Base-by-base conservation (phyloP, 495 filamentous ascomycete species). In the Lasiosphaeria ovina region DNA sequence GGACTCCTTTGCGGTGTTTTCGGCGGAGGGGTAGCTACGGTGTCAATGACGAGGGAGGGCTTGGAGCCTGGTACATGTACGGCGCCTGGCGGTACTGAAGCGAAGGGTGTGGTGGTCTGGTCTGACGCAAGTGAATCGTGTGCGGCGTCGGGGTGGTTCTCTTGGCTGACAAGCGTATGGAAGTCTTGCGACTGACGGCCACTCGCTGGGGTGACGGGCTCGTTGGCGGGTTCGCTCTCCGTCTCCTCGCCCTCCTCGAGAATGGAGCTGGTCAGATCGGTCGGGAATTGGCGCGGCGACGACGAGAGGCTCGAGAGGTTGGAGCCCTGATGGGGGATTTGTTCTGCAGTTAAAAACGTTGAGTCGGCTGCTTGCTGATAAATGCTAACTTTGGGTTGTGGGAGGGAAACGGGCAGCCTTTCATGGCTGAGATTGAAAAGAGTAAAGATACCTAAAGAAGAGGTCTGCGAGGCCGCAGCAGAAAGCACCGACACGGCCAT, bases 131-230 rank as follows among this genome's bases (percentile, higher is more conserved):
- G 65, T 3, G 68, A 71, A 35, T 76, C 73, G 53, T 69, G 60
- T 32, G 66, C 35, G 8, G 54, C 49, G 47, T 69, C 64, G 14
- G 59, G 64, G 60, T 76, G 73, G 35, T 73, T 64, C 55, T 80
- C 76, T 62, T 72, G 71, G 51, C 69, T 72, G 38, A 73, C 58
- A 24, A 77, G 74, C 54, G 74, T 72, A 14, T 75, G 73, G 52
- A 81, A 79, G 64, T 81, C 77, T 60, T 73, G 76, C 55, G 77
- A 80, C 59, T 78, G 77, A 61, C 78, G 78, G 58, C 75, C 74
- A 68, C 79, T 81, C 35, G 77, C 70, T 32, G 79, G 79, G 3
- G 79, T 81, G 62, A 73, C 72, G 47, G 79, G 79, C 51, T 81
- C 79, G 66, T 76, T 79, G 40, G 71, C 56, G 33, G 72, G 72